Conservation (phyloP, 768 basidiomycete genomes). For the Pholiota conissans region DNA sequence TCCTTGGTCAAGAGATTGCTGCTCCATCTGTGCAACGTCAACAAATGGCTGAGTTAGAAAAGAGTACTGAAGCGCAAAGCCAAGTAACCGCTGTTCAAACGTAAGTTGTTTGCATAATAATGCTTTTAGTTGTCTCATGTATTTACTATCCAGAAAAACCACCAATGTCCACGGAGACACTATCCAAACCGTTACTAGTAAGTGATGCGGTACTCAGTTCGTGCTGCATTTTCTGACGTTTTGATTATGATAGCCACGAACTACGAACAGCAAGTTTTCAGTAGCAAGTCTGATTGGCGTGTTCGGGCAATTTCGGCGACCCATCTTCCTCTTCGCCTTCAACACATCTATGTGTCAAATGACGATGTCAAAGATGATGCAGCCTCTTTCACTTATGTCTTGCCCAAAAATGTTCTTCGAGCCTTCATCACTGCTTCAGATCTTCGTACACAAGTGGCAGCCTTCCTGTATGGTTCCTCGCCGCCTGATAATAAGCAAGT, state of each 20-base stretch:
- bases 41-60: constrained; percentile 99
- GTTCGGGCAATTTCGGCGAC: constrained; percentile 97
- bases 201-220: constrained; percentile 23
- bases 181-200: constrained; percentile 92
- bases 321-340: constrained; percentile 91
- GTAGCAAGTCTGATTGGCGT: constrained; percentile 99
- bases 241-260: too few species aligned
- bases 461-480: constrained; percentile 89
- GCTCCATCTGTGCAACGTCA: constrained; percentile 95
- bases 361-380: constrained; percentile 99
- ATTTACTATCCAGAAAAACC: constrained; percentile 62
- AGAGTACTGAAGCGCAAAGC: constrained; percentile 89
- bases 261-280: constrained; percentile 98
- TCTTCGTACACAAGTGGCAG: constrained; percentile 94
- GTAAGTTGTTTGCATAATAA: constrained; percentile 29
- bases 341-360: constrained; percentile 99
- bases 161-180: constrained; percentile 97
- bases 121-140: background rate
- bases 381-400: constrained; percentile 89
- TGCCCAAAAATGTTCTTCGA: constrained; percentile 95
- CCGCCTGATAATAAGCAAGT: constrained; percentile 97
- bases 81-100: constrained; percentile 98
- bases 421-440: constrained; percentile 94
- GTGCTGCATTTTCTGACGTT: background rate
- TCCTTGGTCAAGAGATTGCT: constrained; percentile 97